Percentiles rank a stretch among this genome's conserved stretches.
Conservation (phyloP, 192 early-diverging fungal species). For the Coemansia sp. region DNA sequence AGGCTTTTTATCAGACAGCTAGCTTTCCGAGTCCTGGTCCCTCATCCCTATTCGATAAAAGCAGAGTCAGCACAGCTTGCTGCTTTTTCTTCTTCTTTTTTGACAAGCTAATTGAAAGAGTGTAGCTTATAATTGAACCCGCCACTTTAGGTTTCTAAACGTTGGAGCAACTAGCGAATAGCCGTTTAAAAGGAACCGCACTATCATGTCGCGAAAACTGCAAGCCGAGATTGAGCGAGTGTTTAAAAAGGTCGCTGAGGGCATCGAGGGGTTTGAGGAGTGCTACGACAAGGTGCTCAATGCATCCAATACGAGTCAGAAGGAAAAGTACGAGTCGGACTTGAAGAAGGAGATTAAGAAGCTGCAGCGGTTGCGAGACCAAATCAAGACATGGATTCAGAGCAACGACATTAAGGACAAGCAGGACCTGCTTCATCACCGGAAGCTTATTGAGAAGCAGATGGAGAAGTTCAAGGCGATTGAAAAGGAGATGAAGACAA, state of each 20-base stretch:
- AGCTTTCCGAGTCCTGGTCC: too few species aligned
- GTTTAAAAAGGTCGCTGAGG: slow-evolving; percentile 93
- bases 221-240: slow-evolving; percentile 88
- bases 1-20: too few species aligned
- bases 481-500: slow-evolving; percentile 99
- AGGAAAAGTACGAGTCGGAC: slow-evolving; percentile 95
- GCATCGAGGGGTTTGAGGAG: slow-evolving; percentile 91
- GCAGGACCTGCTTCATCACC: slow-evolving; percentile 78
- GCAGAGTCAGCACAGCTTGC: too few species aligned
- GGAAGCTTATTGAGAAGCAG: slow-evolving; percentile 94
- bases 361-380: slow-evolving; percentile 91
- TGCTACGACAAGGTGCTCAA: slow-evolving; percentile 86
- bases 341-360: slow-evolving; percentile 99
- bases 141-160: slow-evolving; percentile 1
- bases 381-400: slow-evolving; percentile 96
- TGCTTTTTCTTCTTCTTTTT: too few species aligned
- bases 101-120: too few species aligned
- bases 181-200: not conserved
- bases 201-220: slow-evolving; percentile 42
- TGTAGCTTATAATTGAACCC: too few species aligned
- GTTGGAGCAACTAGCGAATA: slow-evolving; percentile 8
- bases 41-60: too few species aligned
- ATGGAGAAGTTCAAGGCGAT: slow-evolving; percentile 99
- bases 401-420: slow-evolving; percentile 98
- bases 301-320: slow-evolving; percentile 80